These are phyloP conservation scores for Penicillium sp. DNA, from an alignment of 2,329 filamentous ascomycete species.

Conservation along the genomic window DNA sequence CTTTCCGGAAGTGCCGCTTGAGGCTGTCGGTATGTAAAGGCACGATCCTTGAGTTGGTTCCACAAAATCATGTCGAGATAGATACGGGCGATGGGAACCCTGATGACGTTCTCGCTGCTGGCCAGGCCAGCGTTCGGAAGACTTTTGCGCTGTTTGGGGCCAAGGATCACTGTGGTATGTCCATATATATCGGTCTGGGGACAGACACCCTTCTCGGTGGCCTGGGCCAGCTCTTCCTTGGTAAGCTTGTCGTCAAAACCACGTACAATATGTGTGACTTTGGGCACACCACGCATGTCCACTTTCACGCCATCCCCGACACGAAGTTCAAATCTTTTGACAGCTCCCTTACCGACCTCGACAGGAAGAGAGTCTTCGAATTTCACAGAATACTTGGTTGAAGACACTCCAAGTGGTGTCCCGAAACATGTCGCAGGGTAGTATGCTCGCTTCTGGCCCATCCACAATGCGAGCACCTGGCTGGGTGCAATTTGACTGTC, in stretches of 20 bases:
- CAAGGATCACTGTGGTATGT: conserved; percentile 39
- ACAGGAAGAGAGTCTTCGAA: conserved; percentile 44
- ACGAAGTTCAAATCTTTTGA: conserved; percentile 45
- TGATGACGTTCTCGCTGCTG: conserved; percentile 32
- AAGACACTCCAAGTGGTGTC: conserved; percentile 35
- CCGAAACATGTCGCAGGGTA: conserved; percentile 59
- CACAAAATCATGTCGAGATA: conserved; percentile 47
- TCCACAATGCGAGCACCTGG: conserved; percentile 57
- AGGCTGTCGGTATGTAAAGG: conserved; percentile 30
- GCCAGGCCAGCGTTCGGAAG: conserved; percentile 32
- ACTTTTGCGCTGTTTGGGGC: conserved; percentile 42
- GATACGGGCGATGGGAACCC: conserved; percentile 43
- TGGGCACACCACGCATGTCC: conserved; percentile 41
- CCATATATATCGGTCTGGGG: conserved; percentile 44
- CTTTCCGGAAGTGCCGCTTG: conserved; percentile 16
- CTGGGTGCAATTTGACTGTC: conserved; percentile 42
- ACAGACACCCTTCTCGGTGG: conserved; percentile 20
- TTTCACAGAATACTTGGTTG: conserved; percentile 43
- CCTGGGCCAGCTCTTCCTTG: conserved; percentile 24
- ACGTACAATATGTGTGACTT: conserved; percentile 41
- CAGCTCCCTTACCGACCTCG: conserved; percentile 37
- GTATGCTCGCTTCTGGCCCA: conserved; percentile 51
- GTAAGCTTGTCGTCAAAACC: conserved; percentile 39
- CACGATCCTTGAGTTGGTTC: conserved; percentile 43
- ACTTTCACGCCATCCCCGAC: conserved; percentile 47